Evolutionary conservation across 371 early-diverging fungal genomes (phyloP).

Genomic region (Actinomortierella ambigua): DNA sequence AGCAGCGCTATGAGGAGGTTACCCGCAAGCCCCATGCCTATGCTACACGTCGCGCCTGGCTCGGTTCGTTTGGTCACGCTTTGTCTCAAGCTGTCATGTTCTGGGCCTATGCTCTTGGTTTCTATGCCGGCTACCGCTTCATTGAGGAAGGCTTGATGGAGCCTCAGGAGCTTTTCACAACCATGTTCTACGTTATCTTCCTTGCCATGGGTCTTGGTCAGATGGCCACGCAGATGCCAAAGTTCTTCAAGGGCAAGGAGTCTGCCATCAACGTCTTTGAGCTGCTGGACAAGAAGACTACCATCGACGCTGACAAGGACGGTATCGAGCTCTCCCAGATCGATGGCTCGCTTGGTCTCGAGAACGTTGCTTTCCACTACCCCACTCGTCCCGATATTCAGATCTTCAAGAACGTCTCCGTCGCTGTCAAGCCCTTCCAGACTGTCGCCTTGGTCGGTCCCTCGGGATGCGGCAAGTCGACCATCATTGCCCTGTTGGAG

Average conservation of each 20-base stretch:
- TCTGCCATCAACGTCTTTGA: conserved; percentile 74
- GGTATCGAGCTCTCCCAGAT: conserved; percentile 36
- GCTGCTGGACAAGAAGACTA: conserved; percentile 58
- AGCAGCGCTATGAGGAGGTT: conserved; percentile 58
- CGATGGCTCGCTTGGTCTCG: conserved; percentile 53
- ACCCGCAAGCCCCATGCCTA: conserved; percentile 68
- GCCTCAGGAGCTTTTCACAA: conserved; percentile 5
- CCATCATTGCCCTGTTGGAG: conserved; percentile 63
- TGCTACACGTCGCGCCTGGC: conserved; percentile 60
- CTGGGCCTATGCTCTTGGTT: conserved; percentile 64
- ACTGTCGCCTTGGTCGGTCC: conserved; percentile 74
- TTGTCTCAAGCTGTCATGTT: conserved; percentile 70
- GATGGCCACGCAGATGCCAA: conserved; percentile 50
- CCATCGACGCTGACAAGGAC: conserved; percentile 55
- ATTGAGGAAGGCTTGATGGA: conserved; percentile 10
- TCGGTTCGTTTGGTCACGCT: conserved; percentile 69
- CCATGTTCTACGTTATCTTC: conserved; percentile 76
- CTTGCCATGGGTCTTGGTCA: conserved; percentile 73
- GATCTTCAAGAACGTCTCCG: conserved; percentile 66
- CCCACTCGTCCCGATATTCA: conserved; percentile 73
- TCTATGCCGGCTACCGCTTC: conserved; percentile 47
- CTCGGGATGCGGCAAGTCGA: conserved; percentile 72
- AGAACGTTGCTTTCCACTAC: conserved; percentile 71
- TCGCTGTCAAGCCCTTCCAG: conserved; percentile 66
- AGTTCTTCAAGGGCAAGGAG: conserved; percentile 76